Evolutionary conservation across 2,329 filamentous ascomycete genomes (phyloP).

Genomic region (Huntiella savannae): DNA sequence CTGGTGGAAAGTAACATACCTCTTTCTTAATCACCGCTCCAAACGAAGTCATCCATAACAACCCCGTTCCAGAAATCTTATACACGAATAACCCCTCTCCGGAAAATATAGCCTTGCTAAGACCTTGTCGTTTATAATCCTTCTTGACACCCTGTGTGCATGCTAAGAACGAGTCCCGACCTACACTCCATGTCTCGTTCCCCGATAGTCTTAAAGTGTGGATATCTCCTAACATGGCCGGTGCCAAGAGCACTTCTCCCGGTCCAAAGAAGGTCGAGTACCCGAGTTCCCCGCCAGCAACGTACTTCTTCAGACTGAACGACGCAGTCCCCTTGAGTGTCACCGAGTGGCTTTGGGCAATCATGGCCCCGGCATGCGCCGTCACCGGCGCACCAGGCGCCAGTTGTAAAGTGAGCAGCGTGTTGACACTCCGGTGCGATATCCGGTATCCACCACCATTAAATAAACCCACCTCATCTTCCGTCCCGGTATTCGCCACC

Average conservation of each 20-base stretch:
- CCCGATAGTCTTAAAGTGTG: constrained; percentile 58
- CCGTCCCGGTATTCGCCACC: constrained; percentile 27
- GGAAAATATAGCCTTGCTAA: constrained; percentile 82
- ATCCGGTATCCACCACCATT: constrained; percentile 91
- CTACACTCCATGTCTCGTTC: constrained; percentile 61
- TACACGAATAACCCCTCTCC: constrained; percentile 87
- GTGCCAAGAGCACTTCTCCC: constrained; percentile 73
- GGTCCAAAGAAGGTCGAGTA: constrained; percentile 72
- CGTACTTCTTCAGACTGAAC: constrained; percentile 80
- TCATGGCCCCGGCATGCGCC: constrained; percentile 75
- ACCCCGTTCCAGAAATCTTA: constrained; percentile 59
- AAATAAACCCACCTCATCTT: constrained; percentile 87
- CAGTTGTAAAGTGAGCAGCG: constrained; percentile 71
- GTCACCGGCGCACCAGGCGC: constrained; percentile 72
- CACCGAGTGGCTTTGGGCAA: constrained; percentile 81
- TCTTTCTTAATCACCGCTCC: constrained; percentile 92
- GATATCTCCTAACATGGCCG: constrained; percentile 65
- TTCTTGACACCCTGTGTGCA: constrained; percentile 74
- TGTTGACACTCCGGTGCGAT: constrained; percentile 80
- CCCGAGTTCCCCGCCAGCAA: constrained; percentile 61
- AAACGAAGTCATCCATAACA: constrained; percentile 83
- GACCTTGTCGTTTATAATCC: constrained; percentile 67
- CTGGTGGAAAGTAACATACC: constrained; percentile 30
- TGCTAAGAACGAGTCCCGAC: constrained; percentile 71
- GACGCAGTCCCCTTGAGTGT: constrained; percentile 67